Conservation (phyloP, 2,329 filamentous ascomycete genomes). For the Teratosphaeria destructans region DNA sequence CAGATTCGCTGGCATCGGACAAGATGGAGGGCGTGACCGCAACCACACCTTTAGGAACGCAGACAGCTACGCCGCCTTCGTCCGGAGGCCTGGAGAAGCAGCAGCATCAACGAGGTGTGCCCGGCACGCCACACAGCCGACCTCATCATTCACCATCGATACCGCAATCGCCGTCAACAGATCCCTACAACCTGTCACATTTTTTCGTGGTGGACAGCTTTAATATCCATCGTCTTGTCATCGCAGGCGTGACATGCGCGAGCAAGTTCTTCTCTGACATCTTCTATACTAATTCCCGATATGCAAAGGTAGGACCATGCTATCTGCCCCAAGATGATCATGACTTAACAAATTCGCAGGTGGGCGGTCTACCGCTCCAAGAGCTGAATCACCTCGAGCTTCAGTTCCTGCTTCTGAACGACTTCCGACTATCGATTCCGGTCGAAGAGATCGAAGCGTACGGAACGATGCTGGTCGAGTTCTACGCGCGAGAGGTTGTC, state of each 20-base stretch:
- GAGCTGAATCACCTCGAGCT: conserved; percentile 94
- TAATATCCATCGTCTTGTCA: conserved; percentile 94
- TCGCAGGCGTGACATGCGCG: conserved; percentile 92
- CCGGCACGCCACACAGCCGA: conserved; percentile 28
- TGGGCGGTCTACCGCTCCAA: conserved; percentile 80
- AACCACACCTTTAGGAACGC: conserved; percentile 23
- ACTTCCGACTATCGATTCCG: conserved; percentile 85
- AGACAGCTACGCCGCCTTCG: conserved; percentile 39
- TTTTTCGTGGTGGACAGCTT: conserved; percentile 97
- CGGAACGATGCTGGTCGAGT: conserved; percentile 96
- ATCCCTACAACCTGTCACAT: conserved; percentile 48
- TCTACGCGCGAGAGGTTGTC: conserved; percentile 86
- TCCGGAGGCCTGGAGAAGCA: conserved; percentile 37
- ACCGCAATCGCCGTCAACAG: conserved; percentile 29
- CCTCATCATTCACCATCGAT: conserved; percentile 20
- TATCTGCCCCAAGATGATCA: neutral
- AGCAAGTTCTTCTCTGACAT: conserved; percentile 99
- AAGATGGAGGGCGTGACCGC: conserved; percentile 21
- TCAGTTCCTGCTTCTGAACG: conserved; percentile 90
- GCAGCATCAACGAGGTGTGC: conserved; percentile 22
- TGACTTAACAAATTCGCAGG: conserved; percentile 43
- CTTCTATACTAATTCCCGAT: conserved; percentile 98
- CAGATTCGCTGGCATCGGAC: conserved; percentile 17
- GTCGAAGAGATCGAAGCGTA: conserved; percentile 96
- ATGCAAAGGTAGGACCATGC: conserved; percentile 68